Base-by-base conservation (phyloP, 176 grass and related monocot genomes). In the Raddia guianensis region DNA sequence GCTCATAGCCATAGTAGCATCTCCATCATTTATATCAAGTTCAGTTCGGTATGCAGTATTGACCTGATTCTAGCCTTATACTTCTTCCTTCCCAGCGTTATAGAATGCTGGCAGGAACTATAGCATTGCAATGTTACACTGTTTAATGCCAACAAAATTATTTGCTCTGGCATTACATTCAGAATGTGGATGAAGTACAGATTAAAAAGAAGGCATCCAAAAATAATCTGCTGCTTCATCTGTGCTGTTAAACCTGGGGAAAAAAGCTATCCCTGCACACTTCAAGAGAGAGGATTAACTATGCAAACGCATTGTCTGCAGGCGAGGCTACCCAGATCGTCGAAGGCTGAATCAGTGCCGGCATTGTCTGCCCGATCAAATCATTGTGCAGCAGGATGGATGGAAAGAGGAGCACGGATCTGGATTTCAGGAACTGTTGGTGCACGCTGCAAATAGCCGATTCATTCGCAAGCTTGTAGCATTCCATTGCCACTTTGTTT, bases 321-420 rank as follows among this genome's bases (percentile, higher is more conserved):
- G 87, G 82, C 13, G 71, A 85, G 56, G 77, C 77, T 76, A 54
- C 76, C 48, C 71, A 89, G 55, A 80, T 81, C 9, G 18, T 66
- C 14, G 82, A 76, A 58, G 76, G 32, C 34, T 89, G 70, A 89
- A 43, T 12, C 63, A 10, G 7, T 6, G 9, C 80, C 54, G 44
- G n/a, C 12, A 7, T n/a, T 16, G 0, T 12, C 2, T 10, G 37
- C 47, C 65, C 8, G 5, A 12, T 40, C 63, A 3, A 8, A 10
- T 42, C 2, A 13, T 72, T 5, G 1, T 13, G 55, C 52, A 64
- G 40, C 49, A 55, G 11, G 49, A 40, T 4, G 20, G 48, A 48
- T 57, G 1, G 8, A 34, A 66, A 19, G 56, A 43, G 27, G 27
- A 27, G 27, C 27, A 27, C 27, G 27, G 27, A 27, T 27, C 27